Percentiles rank a stretch among this genome's conserved stretches.
These are phyloP conservation scores for Blastosporella zonata DNA, from an alignment of 1,284 basidiomycete species.

Conservation along the genomic window DNA sequence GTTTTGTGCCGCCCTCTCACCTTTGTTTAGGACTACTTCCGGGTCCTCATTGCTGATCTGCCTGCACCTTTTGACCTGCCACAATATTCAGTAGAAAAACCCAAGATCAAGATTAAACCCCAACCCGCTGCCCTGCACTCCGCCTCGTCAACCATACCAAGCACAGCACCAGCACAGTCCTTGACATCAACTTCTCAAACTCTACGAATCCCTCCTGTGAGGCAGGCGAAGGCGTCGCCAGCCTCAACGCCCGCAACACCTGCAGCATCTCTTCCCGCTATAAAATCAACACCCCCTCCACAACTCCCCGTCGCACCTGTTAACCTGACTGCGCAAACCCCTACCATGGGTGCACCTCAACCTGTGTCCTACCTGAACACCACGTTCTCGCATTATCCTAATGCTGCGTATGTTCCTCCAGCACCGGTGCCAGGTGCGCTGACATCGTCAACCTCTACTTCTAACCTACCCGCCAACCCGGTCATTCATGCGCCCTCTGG, in stretches of 20 bases:
- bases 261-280: slow-evolving; percentile 25
- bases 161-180: slow-evolving; percentile 9
- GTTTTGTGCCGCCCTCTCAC: slow-evolving; percentile 17
- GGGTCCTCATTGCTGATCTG: slow-evolving; percentile 70
- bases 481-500: slow-evolving; percentile 30
- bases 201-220: slow-evolving; percentile 34
- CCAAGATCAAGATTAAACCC: slow-evolving; percentile 69
- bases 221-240: slow-evolving; percentile 21
- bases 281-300: slow-evolving; percentile 20
- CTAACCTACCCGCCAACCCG: slow-evolving; percentile 18
- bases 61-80: slow-evolving; percentile 59
- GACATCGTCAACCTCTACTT: slow-evolving; percentile 18
- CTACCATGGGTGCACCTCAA: slow-evolving; percentile 12
- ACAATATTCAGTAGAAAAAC: slow-evolving; percentile 52
- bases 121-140: slow-evolving; percentile 29
- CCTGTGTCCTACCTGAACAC: slow-evolving; percentile 29
- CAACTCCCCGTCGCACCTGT: slow-evolving; percentile 8
- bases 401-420: slow-evolving; percentile 41
- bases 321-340: slow-evolving; percentile 9
- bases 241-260: slow-evolving; percentile 22
- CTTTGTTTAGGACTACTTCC: slow-evolving; percentile 58
- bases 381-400: slow-evolving; percentile 43
- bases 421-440: slow-evolving; percentile 22
- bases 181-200: slow-evolving; percentile 20
- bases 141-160: slow-evolving; percentile 18